A percentile compares a stretch with the other conserved stretches of the same genome.
Conservation (phyloP, 2,329 filamentous ascomycete genomes). For the Cyphellophora europaea region DNA sequence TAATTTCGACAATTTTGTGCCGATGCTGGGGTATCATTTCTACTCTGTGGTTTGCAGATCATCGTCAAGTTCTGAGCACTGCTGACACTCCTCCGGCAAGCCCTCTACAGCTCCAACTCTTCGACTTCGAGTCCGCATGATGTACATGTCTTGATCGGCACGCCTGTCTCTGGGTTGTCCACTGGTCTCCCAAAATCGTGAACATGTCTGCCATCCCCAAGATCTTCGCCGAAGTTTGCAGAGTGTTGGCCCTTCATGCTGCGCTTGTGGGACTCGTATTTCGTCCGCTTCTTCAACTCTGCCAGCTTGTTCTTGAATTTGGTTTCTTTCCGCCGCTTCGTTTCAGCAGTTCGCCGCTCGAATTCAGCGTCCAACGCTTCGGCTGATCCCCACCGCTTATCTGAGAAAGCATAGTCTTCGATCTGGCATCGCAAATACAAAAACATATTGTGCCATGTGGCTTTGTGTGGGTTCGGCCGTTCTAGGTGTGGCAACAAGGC, state of each 20-base stretch:
- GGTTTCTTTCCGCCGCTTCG: constrained; percentile 76
- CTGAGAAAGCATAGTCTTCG: constrained; percentile 78
- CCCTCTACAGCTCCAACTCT: constrained; percentile 51
- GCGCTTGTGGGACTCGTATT: constrained; percentile 79
- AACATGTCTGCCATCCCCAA: constrained; percentile 64
- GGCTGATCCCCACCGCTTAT: constrained; percentile 79
- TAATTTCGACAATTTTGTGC: too few relatives aligned
- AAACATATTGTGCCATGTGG: constrained; percentile 98
- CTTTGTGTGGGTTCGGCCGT: constrained; percentile 88
- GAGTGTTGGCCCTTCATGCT: constrained; percentile 46
- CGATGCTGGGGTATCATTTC: too few relatives aligned
- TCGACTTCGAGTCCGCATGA: constrained; percentile 61
- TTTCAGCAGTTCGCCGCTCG: constrained; percentile 64
- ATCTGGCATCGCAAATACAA: constrained; percentile 89
- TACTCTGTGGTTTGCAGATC: too few relatives aligned
- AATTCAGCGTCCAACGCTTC: constrained; percentile 86
- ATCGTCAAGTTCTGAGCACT: too few relatives aligned
- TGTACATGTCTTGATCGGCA: constrained; percentile 60
- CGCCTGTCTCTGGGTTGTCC: constrained; percentile 46
- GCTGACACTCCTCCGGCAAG: background rate
- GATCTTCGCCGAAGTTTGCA: constrained; percentile 63
- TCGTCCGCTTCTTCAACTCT: constrained; percentile 85
- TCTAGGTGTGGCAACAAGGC: constrained; percentile 80
- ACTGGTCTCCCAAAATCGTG: constrained; percentile 70
- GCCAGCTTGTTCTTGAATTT: constrained; percentile 85